Conservation (phyloP, 192 early-diverging fungal genomes). For the Lunasporangiospora selenospora region DNA sequence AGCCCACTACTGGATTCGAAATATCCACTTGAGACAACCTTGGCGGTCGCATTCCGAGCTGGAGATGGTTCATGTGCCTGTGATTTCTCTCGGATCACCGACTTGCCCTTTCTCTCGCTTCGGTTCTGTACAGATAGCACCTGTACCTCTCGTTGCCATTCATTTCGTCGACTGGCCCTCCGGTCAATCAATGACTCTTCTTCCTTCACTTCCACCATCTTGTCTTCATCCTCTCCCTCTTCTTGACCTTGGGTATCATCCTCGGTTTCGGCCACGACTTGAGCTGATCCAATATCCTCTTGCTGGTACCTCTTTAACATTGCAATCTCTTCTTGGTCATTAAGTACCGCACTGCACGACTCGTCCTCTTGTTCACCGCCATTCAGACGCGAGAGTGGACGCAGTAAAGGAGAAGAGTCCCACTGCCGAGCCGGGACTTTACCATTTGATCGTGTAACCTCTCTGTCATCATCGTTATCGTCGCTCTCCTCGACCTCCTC, state of each 20-base stretch:
- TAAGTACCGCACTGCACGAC: conserved; percentile 7
- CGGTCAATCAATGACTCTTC: conserved; percentile 34
- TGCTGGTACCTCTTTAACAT: conserved; percentile 7
- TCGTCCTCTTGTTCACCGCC: neutral
- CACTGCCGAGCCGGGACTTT: too few species aligned
- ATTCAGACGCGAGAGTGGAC: neutral
- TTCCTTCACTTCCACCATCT: neutral
- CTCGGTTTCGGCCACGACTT: too few species aligned
- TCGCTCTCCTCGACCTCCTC: neutral
- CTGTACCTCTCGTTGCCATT: too few species aligned
- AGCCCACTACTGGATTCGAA: too few species aligned
- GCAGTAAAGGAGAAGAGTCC: too few species aligned
- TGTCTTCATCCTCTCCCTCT: neutral
- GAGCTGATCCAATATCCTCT: neutral
- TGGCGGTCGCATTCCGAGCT: too few species aligned
- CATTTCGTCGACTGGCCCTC: conserved; percentile 3
- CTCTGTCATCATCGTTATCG: neutral
- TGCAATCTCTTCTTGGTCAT: conserved; percentile 19
- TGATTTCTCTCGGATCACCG: too few species aligned
- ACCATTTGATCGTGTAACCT: neutral
- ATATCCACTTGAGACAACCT: too few species aligned
- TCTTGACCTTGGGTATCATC: neutral
- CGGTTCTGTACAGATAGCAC: too few species aligned
- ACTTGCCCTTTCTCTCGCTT: too few species aligned
- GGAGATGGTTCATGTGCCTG: too few species aligned